phyloP scores from a whole-genome alignment of 2,329 filamentous ascomycete species.

The Apiospora arundinis region DNA sequence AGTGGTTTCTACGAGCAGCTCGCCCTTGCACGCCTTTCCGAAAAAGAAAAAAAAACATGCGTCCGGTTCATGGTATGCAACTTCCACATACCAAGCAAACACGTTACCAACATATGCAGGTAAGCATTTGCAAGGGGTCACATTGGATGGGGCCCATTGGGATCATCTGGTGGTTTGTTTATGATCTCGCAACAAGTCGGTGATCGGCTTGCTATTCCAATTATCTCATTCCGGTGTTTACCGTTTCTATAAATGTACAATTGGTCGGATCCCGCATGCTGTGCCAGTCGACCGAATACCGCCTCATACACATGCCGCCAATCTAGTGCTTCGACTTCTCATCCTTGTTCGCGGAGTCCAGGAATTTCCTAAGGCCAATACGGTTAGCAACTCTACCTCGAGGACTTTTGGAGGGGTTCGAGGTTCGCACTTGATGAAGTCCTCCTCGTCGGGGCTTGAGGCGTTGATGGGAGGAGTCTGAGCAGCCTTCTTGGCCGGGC shows the following conservation, averaged over 20 bases:
- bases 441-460: conserved; percentile 65
- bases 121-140: not conserved
- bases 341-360: conserved; percentile 50
- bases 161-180: not conserved
- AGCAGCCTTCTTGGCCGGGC: conserved; percentile 45
- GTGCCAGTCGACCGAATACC: conserved; percentile 20
- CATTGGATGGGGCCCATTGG: not conserved
- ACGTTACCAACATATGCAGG: not conserved
- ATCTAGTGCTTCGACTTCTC: conserved; percentile 52
- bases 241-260: conserved; percentile 28
- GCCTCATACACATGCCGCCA: conserved; percentile 22
- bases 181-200: not conserved
- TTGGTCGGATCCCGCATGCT: conserved; percentile 17
- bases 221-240: conserved; percentile 26
- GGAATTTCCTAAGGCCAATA: conserved; percentile 49
- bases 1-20: not conserved
- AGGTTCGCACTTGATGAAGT: conserved; percentile 66
- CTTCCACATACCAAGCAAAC: not conserved
- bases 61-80: too few relatives aligned
- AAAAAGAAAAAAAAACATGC: not conserved
- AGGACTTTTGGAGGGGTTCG: not conserved
- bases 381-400: conserved; percentile 26
- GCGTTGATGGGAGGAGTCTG: conserved; percentile 66
- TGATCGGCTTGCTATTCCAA: conserved; percentile 1
- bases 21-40: not conserved